phyloP scores from a whole-genome alignment of 2,329 filamentous ascomycete species.

The Aureobasidium mangrovei region DNA sequence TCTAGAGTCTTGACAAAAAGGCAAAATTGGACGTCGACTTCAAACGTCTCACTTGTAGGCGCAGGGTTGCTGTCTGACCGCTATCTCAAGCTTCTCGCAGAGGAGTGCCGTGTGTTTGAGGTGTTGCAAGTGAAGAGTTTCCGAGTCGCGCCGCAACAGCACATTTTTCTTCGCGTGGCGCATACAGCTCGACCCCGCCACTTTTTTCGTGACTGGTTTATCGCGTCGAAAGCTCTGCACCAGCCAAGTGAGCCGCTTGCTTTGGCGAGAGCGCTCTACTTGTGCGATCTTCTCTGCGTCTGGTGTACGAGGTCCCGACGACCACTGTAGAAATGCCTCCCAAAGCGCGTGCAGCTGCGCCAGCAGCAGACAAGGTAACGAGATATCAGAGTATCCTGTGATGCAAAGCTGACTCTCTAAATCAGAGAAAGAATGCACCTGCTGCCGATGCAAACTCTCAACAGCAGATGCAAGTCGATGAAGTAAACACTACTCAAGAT shows the following conservation, averaged over 20 bases:
- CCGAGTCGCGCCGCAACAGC: neutral
- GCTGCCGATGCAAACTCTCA: conserved; percentile 1
- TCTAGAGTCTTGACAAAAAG: neutral
- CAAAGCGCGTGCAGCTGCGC: conserved; percentile 8
- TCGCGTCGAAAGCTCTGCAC: conserved; percentile 10
- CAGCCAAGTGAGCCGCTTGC: neutral
- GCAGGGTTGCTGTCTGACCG: neutral
- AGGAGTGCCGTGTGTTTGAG: neutral
- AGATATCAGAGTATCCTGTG: neutral
- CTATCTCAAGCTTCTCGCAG: conserved; percentile 7
- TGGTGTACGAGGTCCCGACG: neutral
- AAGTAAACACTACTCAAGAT: neutral
- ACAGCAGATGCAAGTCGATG: neutral
- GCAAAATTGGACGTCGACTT: neutral
- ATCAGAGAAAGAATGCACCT: conserved; percentile 12
- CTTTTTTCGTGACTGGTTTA: conserved; percentile 13
- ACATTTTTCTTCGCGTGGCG: neutral
- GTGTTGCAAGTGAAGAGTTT: neutral
- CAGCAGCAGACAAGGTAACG: conserved; percentile 4
- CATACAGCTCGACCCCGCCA: conserved; percentile 13
- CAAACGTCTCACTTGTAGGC: neutral
- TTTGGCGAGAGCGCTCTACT: conserved; percentile 3
- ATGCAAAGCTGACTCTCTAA: neutral
- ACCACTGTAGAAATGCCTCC: conserved; percentile 1
- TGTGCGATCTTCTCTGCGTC: neutral